Evolutionary conservation across 2,329 filamentous ascomycete species (phyloP).

Genomic region (Parafenestella ontariensis): DNA sequence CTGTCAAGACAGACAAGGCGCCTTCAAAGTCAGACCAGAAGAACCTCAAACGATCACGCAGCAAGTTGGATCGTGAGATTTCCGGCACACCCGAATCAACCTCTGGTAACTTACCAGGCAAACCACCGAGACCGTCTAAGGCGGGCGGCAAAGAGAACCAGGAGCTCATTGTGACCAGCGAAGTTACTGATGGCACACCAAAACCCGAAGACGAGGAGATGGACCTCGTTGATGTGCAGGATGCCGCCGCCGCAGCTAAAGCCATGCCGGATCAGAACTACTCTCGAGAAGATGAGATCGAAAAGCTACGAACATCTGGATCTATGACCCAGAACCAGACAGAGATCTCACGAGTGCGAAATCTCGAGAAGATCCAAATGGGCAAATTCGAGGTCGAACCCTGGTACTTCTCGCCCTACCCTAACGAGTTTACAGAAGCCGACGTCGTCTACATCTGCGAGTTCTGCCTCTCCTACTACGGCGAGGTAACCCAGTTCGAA

Average conservation of each 20-base stretch:
- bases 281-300: conserved; percentile 89
- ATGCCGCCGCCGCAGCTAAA: conserved; percentile 62
- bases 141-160: conserved; percentile 68
- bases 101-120: conserved; percentile 56
- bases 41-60: conserved; percentile 56
- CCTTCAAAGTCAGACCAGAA: conserved; percentile 55
- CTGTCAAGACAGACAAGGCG: conserved; percentile 50
- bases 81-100: conserved; percentile 62
- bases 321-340: conserved; percentile 99
- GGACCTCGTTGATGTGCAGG: conserved; percentile 60
- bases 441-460: conserved; percentile 97
- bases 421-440: conserved; percentile 83
- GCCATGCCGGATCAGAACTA: conserved; percentile 62
- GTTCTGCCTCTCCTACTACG: conserved; percentile 93
- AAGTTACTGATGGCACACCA: conserved; percentile 58
- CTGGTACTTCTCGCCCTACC: conserved; percentile 99
- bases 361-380: conserved; percentile 93
- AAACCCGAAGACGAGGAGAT: conserved; percentile 60
- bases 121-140: conserved; percentile 60
- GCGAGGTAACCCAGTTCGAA: conserved; percentile 79
- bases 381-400: conserved; percentile 90
- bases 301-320: conserved; percentile 90
- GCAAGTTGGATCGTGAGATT: conserved; percentile 59
- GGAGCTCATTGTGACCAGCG: conserved; percentile 56
- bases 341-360: conserved; percentile 94